Percentiles rank a stretch among this genome's conserved stretches.
Conservation (phyloP, 139 green algal genomes). For the Tetraselmis chui region DNA sequence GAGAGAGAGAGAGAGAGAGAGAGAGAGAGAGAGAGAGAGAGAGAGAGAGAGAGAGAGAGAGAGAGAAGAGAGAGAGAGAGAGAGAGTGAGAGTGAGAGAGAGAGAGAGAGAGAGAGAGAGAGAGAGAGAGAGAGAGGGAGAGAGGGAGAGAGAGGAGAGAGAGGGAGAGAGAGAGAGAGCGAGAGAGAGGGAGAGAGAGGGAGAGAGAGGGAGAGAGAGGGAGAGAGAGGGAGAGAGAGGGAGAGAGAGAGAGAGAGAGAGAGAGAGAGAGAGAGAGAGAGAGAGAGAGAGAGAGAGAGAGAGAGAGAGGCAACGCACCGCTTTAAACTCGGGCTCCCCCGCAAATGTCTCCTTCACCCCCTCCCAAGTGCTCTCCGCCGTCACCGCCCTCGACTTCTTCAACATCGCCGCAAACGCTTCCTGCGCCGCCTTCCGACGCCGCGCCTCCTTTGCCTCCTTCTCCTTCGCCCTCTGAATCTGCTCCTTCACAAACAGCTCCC, state of each 20-base stretch:
- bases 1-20: too few species aligned
- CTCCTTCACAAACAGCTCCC: neutral
- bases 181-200: too few species aligned
- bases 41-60: too few species aligned
- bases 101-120: too few species aligned
- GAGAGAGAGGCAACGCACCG: slow-evolving; percentile 21
- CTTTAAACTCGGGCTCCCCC: slow-evolving; percentile 42
- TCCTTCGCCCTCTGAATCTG: slow-evolving; percentile 16
- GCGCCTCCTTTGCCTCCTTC: slow-evolving; percentile 29
- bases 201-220: neutral
- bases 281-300: too few species aligned
- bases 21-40: too few species aligned
- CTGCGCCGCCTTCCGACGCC: slow-evolving; percentile 5
- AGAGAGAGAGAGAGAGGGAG: too few species aligned
- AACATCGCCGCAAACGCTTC: slow-evolving; percentile 46
- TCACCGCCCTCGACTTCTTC: slow-evolving; percentile 28
- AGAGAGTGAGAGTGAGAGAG: too few species aligned
- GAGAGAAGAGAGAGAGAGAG: too few species aligned
- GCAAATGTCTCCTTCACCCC: slow-evolving; percentile 29
- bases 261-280: neutral
- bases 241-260: too few species aligned
- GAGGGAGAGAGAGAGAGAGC: too few species aligned
- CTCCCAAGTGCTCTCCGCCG: slow-evolving; percentile 38
- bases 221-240: neutral
- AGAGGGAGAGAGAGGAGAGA: too few species aligned